Evolutionary conservation across 768 basidiomycete genomes (phyloP).

Genomic region (Paxillus involutus): DNA sequence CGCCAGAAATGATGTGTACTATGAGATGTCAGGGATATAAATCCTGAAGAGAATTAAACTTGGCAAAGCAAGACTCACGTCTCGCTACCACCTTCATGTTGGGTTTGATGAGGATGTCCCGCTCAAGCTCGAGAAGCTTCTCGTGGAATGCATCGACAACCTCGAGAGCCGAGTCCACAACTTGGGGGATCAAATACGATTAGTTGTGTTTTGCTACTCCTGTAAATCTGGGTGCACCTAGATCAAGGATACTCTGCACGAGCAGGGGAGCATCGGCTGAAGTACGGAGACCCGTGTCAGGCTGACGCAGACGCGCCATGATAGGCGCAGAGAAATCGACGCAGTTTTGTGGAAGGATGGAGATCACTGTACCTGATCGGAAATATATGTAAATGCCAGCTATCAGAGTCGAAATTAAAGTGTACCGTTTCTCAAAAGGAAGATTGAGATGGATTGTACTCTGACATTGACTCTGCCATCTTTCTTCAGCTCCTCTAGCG

Average conservation of each 20-base stretch:
- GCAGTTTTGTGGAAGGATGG: constrained; percentile 48
- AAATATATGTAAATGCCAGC: not conserved
- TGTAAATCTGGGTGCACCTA: constrained; percentile 26
- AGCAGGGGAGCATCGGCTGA: constrained; percentile 69
- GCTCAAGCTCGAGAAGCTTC: constrained; percentile 62
- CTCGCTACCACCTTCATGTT: constrained; percentile 59
- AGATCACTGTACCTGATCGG: constrained; percentile 58
- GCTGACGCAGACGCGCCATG: constrained; percentile 51
- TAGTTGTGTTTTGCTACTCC: not conserved
- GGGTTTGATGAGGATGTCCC: constrained; percentile 56
- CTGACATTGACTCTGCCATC: constrained; percentile 61
- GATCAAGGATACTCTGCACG: constrained; percentile 67
- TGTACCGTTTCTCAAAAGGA: constrained; percentile 64
- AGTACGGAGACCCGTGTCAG: constrained; percentile 58
- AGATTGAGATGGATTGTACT: constrained; percentile 64
- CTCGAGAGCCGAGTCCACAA: constrained; percentile 67
- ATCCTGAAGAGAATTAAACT: not conserved
- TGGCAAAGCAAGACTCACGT: constrained; percentile 38
- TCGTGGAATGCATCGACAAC: constrained; percentile 69
- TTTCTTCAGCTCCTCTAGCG: constrained; percentile 39
- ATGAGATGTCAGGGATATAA: not conserved
- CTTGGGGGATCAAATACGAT: constrained; percentile 29
- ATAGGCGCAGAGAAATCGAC: constrained; percentile 57
- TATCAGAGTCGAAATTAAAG: not conserved
- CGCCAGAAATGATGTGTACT: constrained; percentile 79